Base-by-base conservation (phyloP, 176 grass and related monocot species). In the Cenchrus purpureus region DNA sequence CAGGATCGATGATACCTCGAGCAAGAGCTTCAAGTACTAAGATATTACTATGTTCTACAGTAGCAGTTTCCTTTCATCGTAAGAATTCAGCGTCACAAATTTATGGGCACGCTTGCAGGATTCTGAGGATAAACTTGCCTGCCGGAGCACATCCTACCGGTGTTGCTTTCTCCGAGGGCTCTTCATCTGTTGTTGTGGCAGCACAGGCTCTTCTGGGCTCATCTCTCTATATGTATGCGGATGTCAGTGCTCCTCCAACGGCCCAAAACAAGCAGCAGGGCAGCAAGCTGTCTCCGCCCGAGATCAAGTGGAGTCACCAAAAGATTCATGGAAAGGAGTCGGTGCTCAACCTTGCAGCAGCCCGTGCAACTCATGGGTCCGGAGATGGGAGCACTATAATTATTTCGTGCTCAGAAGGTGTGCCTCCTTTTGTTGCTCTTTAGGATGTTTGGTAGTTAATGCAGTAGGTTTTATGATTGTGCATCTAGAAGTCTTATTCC, bases 361-460 rank as follows among this genome's bases (percentile, higher is more conserved):
- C 90, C 56, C 22, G 79, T 86, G 91, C 94, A 22, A 94, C 91
- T 43, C 87, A 96, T 90, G 97, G 97, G 34, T 87, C 81, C 8
- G 90, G 87, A 37, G 97, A 96, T 96, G 94, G 94, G 61, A 99
- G 97, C 81, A 96, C 91, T 37, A 88, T 99, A 83, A 62, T 99
- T 65, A 79, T 87, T 64, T 96, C 97, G 64, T 99, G 97, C 78
- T 99, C 97, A 8, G 97, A 96, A 92, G 97, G 97, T 99, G 46
- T 57, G 61, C 4, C 0, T 20, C 66, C 6, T 11, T 12, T 54
- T 54, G 31, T 28, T 86, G 12, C 20, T 53, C 29, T 74, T 42
- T 12, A 54, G 4, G 22, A 52, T 73, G 5, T 14, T 65, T 50
- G 56, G 20, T 32, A 65, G 16, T 13, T 49, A 57, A 60, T 37